Base-by-base conservation (phyloP, 352 stramenopile species). In the Phytophthora ohioensis region DNA sequence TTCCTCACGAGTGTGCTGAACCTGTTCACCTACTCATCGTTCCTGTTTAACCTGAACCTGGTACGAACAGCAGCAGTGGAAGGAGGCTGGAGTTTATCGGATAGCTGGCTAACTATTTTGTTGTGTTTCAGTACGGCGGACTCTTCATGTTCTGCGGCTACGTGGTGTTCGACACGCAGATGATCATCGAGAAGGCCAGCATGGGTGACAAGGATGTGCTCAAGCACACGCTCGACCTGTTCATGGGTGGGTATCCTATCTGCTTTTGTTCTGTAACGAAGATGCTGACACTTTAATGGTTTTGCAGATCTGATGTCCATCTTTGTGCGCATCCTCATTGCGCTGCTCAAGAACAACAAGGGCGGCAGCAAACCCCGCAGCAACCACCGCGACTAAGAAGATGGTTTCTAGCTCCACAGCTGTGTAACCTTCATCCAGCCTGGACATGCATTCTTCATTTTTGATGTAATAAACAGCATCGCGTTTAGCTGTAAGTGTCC, bases 101-200 rank as follows among this genome's bases (percentile, higher is more conserved):
- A 47, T 11, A 45, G 35, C 32, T 53, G 39, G n/a, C 12, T 52
- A 4, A 3, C 3, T 31, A 1, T 55, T 10, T 36, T 73, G 11
- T 32, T 61, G 11, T 70, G 15, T 5, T 66, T 0, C 27, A 93
- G 78, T 97, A 96, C 75, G 77, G 67, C 30, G 89, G 91, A n/a
- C 86, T 97, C 32, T 82, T 91, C 56, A 61, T 96, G 49, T 97
- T 97, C 62, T 95, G 87, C 72, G 89, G 84, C 47, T 97, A 96
- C 74, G 88, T 97, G 48, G 71, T 97, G 43, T 95, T 95, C 47
- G 91, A 97, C 82, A 97, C 90, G 62, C 91, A 97, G 67, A 90
- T 97, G 69, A 96, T 97, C 72, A 93, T 97, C 63, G 90, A 96
- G 76, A 94, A 94, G 73, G 90, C 87, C 30, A 83, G 70, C 38